Percentiles rank a stretch among this genome's conserved stretches.
phyloP scores from a whole-genome alignment of 768 basidiomycete genomes.

The Mycena capillaripes region DNA sequence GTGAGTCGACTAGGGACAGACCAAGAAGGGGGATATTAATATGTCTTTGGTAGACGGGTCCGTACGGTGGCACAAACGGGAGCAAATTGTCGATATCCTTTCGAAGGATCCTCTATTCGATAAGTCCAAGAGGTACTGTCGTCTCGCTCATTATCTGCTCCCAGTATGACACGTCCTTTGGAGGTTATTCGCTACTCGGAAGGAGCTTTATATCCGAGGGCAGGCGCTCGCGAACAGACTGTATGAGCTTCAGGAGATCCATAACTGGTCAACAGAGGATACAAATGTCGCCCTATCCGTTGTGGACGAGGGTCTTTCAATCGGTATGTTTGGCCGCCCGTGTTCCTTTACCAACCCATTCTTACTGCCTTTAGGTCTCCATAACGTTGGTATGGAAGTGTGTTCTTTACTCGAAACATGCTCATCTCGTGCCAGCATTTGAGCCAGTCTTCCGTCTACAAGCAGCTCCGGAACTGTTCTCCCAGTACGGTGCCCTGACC shows the following conservation, averaged over 20 bases:
- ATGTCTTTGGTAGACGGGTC: constrained; percentile 57
- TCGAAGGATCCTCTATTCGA: constrained; percentile 71
- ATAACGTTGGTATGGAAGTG: constrained; percentile 51
- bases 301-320: constrained; percentile 68
- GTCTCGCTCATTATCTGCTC: neutral
- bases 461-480: constrained; percentile 66
- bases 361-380: constrained; percentile 34
- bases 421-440: constrained; percentile 59
- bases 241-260: constrained; percentile 67
- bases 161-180: neutral
- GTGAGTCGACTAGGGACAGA: constrained; percentile 48
- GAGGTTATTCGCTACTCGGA: constrained; percentile 71
- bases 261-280: constrained; percentile 68
- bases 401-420: constrained; percentile 9
- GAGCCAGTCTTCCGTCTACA: constrained; percentile 77
- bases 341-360: neutral
- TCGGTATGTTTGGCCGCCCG: constrained; percentile 50
- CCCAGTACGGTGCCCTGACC: constrained; percentile 65
- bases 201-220: constrained; percentile 69
- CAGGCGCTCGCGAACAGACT: constrained; percentile 68
- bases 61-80: constrained; percentile 63
- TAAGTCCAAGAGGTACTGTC: constrained; percentile 64
- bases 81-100: constrained; percentile 60
- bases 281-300: constrained; percentile 59
- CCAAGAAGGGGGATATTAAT: neutral